phyloP scores from a whole-genome alignment of 2,329 filamentous ascomycete species.

The Colletotrichum scovillei region DNA sequence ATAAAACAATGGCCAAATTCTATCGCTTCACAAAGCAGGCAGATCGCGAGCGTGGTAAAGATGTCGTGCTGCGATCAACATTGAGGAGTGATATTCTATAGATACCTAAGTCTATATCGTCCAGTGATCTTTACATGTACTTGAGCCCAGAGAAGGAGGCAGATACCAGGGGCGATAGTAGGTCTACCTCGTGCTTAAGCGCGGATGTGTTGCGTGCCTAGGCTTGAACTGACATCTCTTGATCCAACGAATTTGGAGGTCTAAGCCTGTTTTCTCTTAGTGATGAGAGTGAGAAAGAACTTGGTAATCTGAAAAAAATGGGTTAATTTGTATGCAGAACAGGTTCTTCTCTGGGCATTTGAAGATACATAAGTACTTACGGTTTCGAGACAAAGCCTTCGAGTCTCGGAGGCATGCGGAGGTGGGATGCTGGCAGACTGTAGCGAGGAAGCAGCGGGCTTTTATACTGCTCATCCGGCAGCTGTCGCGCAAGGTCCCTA shows the following conservation, averaged over 20 bases:
- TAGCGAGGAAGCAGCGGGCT: background rate
- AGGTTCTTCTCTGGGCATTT: background rate
- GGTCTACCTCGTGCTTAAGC: background rate
- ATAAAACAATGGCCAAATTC: background rate
- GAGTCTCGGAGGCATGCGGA: too few relatives aligned
- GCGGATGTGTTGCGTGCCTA: conserved; percentile 8
- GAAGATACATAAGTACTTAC: background rate
- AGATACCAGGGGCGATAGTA: background rate
- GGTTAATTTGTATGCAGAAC: background rate
- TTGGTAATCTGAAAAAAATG: background rate
- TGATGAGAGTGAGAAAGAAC: background rate
- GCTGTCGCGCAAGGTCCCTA: background rate
- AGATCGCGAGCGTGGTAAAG: background rate
- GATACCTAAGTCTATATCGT: background rate
- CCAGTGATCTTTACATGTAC: background rate
- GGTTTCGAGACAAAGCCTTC: background rate
- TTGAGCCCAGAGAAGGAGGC: background rate
- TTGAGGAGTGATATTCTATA: background rate
- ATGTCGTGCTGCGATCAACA: background rate
- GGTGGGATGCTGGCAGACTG: background rate
- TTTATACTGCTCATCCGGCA: background rate
- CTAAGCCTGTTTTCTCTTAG: background rate
- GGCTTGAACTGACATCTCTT: background rate
- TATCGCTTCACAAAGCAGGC: background rate
- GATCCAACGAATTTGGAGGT: background rate